Conservation (phyloP, 2,329 filamentous ascomycete genomes). For the Pseudopithomyces maydicus region DNA sequence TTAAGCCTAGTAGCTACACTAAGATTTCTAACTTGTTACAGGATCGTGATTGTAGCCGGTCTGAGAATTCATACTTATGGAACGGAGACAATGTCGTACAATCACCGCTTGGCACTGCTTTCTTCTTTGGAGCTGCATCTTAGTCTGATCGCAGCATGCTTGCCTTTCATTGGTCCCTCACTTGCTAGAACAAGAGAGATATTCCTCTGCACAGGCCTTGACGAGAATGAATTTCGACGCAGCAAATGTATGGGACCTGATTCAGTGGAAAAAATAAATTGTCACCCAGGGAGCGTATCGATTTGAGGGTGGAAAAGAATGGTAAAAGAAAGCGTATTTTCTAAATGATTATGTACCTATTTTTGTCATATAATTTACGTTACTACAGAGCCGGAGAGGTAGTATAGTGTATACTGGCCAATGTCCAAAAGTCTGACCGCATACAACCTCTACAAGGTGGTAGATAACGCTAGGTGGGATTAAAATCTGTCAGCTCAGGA, state of each 20-base stretch:
- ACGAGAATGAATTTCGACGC: neutral
- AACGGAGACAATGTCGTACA: neutral
- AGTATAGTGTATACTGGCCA: too few relatives aligned
- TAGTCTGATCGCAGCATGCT: neutral
- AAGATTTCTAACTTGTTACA: neutral
- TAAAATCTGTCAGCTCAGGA: too few relatives aligned
- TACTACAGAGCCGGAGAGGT: too few relatives aligned
- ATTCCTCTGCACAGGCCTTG: neutral
- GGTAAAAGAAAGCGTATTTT: too few relatives aligned
- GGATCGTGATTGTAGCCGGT: neutral
- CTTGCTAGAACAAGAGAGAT: neutral
- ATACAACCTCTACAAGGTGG: too few relatives aligned
- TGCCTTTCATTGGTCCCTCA: neutral
- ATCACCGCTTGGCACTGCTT: neutral
- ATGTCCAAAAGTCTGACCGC: too few relatives aligned
- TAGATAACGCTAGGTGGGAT: too few relatives aligned
- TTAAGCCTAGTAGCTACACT: neutral
- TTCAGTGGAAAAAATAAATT: too few relatives aligned
- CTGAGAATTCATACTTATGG: neutral
- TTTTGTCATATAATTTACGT: too few relatives aligned
- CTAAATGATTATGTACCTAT: too few relatives aligned
- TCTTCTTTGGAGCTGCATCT: neutral
- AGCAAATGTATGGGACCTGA: neutral
- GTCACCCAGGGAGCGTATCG: too few relatives aligned
- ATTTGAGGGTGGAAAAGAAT: too few relatives aligned